Conservation (phyloP, 129 eudicot genomes). For the Saussurea involucrata region DNA sequence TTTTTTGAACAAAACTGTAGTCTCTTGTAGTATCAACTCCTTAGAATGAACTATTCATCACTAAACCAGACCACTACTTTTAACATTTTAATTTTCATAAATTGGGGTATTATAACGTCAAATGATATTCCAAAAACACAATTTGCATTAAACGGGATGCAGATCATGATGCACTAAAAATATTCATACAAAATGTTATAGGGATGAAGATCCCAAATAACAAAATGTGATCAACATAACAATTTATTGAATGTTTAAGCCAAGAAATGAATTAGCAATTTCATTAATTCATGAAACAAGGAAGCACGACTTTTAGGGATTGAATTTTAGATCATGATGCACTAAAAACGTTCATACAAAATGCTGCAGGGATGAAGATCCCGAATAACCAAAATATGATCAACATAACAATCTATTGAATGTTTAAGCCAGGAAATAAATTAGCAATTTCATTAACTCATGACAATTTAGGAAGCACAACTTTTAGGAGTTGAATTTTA, state of each 20-base stretch:
- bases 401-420: background rate
- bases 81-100: background rate
- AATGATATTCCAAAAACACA: background rate
- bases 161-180: background rate
- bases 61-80: background rate
- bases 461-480: background rate
- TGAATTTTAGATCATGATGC: background rate
- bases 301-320: background rate
- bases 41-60: background rate
- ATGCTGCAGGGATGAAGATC: background rate
- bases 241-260: background rate
- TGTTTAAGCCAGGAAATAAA: background rate
- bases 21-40: background rate
- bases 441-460: background rate
- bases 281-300: background rate
- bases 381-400: background rate
- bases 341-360: background rate
- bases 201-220: background rate
- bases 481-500: background rate
- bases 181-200: background rate
- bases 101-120: background rate
- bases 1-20: background rate
- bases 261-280: background rate
- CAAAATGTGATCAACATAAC: background rate
- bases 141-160: background rate